These are phyloP conservation scores for Suillus cothurnatus DNA, from an alignment of 768 basidiomycete species.

Conservation along the genomic window DNA sequence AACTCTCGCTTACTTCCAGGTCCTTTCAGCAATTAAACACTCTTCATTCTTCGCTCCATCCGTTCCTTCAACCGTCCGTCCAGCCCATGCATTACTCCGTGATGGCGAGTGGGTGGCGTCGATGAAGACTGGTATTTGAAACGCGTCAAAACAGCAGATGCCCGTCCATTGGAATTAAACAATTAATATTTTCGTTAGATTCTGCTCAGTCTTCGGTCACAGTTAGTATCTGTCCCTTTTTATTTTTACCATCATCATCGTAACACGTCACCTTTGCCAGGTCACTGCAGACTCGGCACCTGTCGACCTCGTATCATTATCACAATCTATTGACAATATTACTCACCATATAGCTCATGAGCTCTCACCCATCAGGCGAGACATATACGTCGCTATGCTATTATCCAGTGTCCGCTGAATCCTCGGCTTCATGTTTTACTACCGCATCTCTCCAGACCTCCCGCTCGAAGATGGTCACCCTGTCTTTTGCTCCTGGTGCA, in stretches of 20 bases:
- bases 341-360: constrained; percentile 48
- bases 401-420: constrained; percentile 28
- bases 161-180: constrained; percentile 65
- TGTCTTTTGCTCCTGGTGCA: constrained; percentile 51
- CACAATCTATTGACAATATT: constrained; percentile 46
- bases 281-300: constrained; percentile 33
- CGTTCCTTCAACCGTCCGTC: constrained; percentile 47
- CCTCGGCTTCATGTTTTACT: constrained; percentile 43
- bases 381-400: constrained; percentile 58
- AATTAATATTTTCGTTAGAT: constrained; percentile 64
- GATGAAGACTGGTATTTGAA: constrained; percentile 54
- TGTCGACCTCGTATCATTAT: constrained; percentile 45
- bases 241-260: background rate
- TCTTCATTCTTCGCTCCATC: constrained; percentile 74
- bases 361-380: constrained; percentile 44
- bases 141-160: constrained; percentile 28
- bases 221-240: constrained; percentile 24
- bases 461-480: constrained; percentile 45
- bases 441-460: constrained; percentile 35
- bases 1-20: constrained; percentile 94
- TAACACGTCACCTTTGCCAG: constrained; percentile 18
- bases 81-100: constrained; percentile 57
- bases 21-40: constrained; percentile 88
- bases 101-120: constrained; percentile 66
- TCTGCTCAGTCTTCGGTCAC: constrained; percentile 36